Percentiles rank a stretch among this genome's conserved stretches.
These are phyloP conservation scores for Blastobotrys chiropterorum DNA, from an alignment of 805 yeast genomes.

Conservation along the genomic window DNA sequence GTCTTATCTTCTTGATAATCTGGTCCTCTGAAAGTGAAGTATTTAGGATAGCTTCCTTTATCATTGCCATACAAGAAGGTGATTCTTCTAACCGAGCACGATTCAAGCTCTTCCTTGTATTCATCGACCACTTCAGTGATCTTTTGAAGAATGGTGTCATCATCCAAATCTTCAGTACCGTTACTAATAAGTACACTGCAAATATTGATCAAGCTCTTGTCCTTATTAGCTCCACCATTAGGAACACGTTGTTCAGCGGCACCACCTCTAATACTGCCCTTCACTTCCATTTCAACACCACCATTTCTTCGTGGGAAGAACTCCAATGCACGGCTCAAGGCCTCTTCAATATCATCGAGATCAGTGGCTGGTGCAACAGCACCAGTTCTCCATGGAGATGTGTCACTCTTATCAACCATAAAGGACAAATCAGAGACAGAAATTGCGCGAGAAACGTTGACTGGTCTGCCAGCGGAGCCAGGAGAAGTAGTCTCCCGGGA, in stretches of 20 bases:
- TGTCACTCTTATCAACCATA: conserved; percentile 60
- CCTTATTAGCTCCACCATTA: conserved; percentile 6
- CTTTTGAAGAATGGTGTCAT: conserved; percentile 58
- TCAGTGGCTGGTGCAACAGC: conserved; percentile 73
- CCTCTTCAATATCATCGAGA: conserved; percentile 85
- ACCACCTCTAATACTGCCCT: conserved; percentile 28
- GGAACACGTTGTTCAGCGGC: conserved; percentile 45
- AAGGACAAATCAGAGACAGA: conserved; percentile 90
- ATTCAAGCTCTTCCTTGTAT: conserved; percentile 59
- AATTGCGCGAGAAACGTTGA: conserved; percentile 51
- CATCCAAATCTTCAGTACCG: conserved; percentile 67
- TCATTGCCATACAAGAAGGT: conserved; percentile 82
- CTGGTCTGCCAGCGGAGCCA: conserved; percentile 16
- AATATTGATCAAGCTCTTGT: conserved; percentile 54
- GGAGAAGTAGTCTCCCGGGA: conserved; percentile 27
- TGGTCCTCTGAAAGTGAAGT: conserved; percentile 92
- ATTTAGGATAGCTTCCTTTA: conserved; percentile 87
- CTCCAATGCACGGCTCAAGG: conserved; percentile 68
- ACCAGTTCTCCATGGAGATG: conserved; percentile 75
- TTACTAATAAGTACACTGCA: conserved; percentile 72
- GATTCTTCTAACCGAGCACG: conserved; percentile 80
- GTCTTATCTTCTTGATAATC: conserved; percentile 80
- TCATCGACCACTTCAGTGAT: conserved; percentile 62
- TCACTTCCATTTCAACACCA: conserved; percentile 32
- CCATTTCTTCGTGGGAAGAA: conserved; percentile 46